Base-by-base conservation (phyloP, 257 asterid species). In the Osmanthus fragrans region DNA sequence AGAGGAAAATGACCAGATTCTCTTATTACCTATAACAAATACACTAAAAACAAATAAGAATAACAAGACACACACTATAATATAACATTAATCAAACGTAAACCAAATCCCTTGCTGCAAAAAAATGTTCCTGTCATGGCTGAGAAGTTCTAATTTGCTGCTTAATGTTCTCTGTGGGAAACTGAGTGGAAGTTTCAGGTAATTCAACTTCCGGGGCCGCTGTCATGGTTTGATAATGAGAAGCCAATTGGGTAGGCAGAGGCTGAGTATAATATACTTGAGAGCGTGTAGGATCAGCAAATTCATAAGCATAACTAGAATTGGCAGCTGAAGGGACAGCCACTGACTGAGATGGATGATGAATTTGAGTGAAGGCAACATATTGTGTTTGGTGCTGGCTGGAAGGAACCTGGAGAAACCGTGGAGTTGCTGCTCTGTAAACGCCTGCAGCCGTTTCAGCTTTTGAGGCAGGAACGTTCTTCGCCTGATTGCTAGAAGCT, bases 321-420 rank as follows among this genome's bases (percentile, higher is more conserved):
- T 88, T 85, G n/a, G 91, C 79, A 29, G 85, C 94, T 8, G 95
- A 83, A 64, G 94, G 39, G 49, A 92, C 93, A 3, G 93, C 84
- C 65, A 88, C 80, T 70, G 95, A 83, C 73, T 92, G 97, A 45
- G 97, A 87, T 0, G 97, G 96, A 79, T 92, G 96, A 80, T 84
- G 96, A 83, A 91, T 77, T 76, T 92, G 98, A 73, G 95, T 86
- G 83, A 70, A 89, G 23, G 96, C 97, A 6, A 88, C 94, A 49
- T 90, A 94, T 64, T 89, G 93, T n/a, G 82, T 76, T 32, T 88
- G 90, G 54, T 85, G 80, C 88, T 88, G 96, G 42, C 85, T 56
- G 2, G 92, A 77, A 13, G 92, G 86, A 45, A 85, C 84, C 72
- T 90, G 98, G 69, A 89, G 86, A 74, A 91, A 73, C 29, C 88